Base-by-base conservation (phyloP, 768 basidiomycete species). In the Mycena alexandri region DNA sequence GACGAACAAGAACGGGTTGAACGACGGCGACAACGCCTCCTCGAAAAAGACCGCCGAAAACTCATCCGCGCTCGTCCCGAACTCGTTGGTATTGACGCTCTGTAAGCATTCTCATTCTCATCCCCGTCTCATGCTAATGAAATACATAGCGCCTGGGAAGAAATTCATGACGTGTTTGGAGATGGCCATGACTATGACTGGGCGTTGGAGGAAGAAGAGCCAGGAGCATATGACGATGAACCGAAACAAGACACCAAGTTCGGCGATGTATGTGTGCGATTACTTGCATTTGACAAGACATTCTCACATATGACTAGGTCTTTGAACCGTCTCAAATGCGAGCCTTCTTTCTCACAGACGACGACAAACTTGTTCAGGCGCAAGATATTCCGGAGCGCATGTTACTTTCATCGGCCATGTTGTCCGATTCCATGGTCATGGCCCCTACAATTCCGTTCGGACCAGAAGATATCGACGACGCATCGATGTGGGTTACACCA, bases 261-360 rank as follows among this genome's bases (percentile, higher is more conserved):
- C 73, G 89, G 91, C 69, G 95, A 98, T 77, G 94, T 97, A 71
- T 52, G 81, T 73, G 61, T 61, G 65, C 73, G 44, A 55, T 41
- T 54, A 62, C 64, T 52, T 61, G 62, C 60, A 62, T 38, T n/a
- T 61, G 29, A n/a, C 48, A 29, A 29, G 10, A 19, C 47, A 54
- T 61, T 69, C 61, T 70, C 66, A 25, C 61, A 22, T 16, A 16
- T 22, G 41, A 55, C 14, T 72, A 99, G 96, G 95, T 99, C 67
- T 99, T 99, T 72, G 98, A 99, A 76, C 98, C 98, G 0, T 93
- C 96, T 13, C 96, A 98, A 82, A 99, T 99, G 75, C 89, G 89
- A 57, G 91, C 90, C 67, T 88, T 93, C 44, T 84, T 94, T 83
- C 83, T 99, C 33, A 97, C 95, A 4, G 95, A 96, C 70, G 95